Conservation (phyloP, 306 rosid genomes). For the Trifolium subterraneum region DNA sequence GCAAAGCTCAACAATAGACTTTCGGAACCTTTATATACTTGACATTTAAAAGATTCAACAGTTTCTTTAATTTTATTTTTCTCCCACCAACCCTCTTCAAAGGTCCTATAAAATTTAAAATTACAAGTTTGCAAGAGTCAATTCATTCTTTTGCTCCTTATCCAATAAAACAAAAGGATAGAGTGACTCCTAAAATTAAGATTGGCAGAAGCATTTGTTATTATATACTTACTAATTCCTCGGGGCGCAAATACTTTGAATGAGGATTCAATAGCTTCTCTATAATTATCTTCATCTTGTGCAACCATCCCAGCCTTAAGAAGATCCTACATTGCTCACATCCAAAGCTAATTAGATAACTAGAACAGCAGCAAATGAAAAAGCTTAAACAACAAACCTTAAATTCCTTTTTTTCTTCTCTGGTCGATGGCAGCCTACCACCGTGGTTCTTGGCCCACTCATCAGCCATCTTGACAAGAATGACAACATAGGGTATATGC, state of each 20-base stretch:
- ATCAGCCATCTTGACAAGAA: slow-evolving; percentile 90
- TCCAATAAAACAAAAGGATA: slow-evolving; percentile 31
- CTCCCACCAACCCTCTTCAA: slow-evolving; percentile 26
- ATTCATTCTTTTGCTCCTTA: slow-evolving; percentile 26
- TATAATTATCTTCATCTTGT: slow-evolving; percentile 90
- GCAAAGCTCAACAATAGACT: slow-evolving; percentile 29
- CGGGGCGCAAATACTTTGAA: slow-evolving; percentile 90
- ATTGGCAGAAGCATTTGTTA: slow-evolving; percentile 20
- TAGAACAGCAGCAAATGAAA: slow-evolving; percentile 36
- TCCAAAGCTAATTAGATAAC: slow-evolving; percentile 39
- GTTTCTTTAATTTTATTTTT: slow-evolving; percentile 20
- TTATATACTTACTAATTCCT: slow-evolving; percentile 79
- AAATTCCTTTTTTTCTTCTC: slow-evolving; percentile 90
- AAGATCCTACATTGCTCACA: slow-evolving; percentile 66
- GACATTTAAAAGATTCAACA: slow-evolving; percentile 19
- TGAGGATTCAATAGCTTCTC: slow-evolving; percentile 90
- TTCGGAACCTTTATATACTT: slow-evolving; percentile 31
- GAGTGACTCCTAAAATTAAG: slow-evolving; percentile 30
- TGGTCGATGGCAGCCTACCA: slow-evolving; percentile 80
- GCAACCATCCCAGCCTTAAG: slow-evolving; percentile 76
- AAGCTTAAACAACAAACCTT: slow-evolving; percentile 63
- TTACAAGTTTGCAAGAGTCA: slow-evolving; percentile 19
- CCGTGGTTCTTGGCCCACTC: slow-evolving; percentile 87
- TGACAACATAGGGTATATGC: slow-evolving; percentile 86
- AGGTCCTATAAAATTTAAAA: slow-evolving; percentile 19